phyloP scores from a whole-genome alignment of 495 filamentous ascomycete species.

The Xylaria sp. region DNA sequence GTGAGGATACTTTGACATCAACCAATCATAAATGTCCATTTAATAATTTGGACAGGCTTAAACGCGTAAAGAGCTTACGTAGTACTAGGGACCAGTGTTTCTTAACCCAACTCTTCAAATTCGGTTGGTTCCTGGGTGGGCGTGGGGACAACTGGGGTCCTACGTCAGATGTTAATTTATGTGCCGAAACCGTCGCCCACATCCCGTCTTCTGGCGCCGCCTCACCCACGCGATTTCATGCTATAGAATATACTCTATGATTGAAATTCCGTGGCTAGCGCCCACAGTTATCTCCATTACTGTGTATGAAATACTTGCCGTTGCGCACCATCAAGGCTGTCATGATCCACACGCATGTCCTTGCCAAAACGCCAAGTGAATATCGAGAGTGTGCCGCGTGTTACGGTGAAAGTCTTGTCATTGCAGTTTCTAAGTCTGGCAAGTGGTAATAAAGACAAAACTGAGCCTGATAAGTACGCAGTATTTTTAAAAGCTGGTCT shows the following conservation, averaged over 20 bases:
- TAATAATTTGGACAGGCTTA: background rate
- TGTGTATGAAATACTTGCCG: background rate
- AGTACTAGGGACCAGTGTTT: background rate
- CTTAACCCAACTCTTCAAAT: background rate
- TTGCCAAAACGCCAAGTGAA: constrained; percentile 9
- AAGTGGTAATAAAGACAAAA: background rate
- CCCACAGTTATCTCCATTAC: background rate
- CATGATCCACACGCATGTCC: background rate
- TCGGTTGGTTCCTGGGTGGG: background rate
- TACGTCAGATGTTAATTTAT: constrained; percentile 8
- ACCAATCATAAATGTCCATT: background rate
- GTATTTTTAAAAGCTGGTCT: background rate
- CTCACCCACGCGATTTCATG: background rate
- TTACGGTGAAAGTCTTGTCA: background rate
- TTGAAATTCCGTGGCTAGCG: background rate
- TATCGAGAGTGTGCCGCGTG: background rate
- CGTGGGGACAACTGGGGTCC: background rate
- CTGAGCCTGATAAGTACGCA: background rate
- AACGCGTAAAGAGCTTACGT: constrained; percentile 7
- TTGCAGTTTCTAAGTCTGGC: background rate
- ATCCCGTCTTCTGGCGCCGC: background rate
- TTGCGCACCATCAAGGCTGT: background rate
- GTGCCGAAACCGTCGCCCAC: constrained; percentile 4
- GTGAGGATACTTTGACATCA: background rate
- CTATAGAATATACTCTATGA: background rate